phyloP scores from a whole-genome alignment of 1,139 yeast species.

The Diutina mesorugosa region DNA sequence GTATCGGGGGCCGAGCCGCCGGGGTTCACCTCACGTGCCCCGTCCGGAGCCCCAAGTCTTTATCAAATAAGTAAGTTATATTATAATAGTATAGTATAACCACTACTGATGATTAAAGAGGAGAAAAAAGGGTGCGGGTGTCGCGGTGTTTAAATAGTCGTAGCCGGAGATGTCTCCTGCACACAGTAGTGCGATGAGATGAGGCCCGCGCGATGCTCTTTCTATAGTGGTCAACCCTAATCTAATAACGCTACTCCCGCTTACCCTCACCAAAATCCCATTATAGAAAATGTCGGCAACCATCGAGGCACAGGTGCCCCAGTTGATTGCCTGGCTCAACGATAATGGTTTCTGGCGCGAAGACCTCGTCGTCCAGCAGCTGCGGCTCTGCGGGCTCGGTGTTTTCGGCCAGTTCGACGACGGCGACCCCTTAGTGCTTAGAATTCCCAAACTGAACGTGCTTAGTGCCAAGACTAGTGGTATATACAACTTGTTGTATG shows the following conservation, averaged over 20 bases:
- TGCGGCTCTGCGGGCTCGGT: conserved; percentile 50
- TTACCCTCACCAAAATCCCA: not conserved
- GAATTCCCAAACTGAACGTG: conserved; percentile 40
- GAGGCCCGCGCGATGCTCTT: not conserved
- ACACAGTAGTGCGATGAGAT: not conserved
- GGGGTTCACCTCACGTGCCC: conserved; percentile 19
- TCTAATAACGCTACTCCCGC: not conserved
- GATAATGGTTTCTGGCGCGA: conserved; percentile 1
- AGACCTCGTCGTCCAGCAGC: not conserved
- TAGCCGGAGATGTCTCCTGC: not conserved
- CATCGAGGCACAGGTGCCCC: not conserved
- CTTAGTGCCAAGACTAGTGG: conserved; percentile 48
- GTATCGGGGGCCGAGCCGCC: conserved; percentile 17
- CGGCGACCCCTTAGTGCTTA: conserved; percentile 19
- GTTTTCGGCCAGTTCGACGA: conserved; percentile 35
- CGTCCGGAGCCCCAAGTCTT: conserved; percentile 34
- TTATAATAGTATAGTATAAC: conserved; percentile 50
- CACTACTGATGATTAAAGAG: conserved; percentile 47
- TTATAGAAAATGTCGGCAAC: not conserved
- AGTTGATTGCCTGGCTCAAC: not conserved
- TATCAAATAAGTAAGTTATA: conserved; percentile 37
- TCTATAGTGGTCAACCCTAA: not conserved
- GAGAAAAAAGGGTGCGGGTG: conserved; percentile 5
- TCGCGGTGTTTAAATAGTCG: conserved; percentile 6
- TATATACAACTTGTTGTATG: conserved; percentile 56